Conservation (phyloP, 176 grass and related monocot genomes). For the Oryza officinalis region DNA sequence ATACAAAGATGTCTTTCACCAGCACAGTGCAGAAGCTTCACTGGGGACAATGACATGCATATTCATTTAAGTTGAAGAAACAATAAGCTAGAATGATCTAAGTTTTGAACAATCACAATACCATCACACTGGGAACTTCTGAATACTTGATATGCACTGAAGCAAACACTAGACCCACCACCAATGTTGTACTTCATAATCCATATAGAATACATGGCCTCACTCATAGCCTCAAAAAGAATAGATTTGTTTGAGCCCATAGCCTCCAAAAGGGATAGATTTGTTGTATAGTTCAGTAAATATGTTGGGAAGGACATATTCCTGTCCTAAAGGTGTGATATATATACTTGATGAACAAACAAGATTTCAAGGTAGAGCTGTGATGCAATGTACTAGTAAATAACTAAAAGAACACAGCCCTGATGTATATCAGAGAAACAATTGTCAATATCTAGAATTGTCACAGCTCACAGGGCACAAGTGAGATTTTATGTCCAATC, state of each 20-base stretch:
- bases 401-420: neutral
- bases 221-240: neutral
- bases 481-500: neutral
- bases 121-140: neutral
- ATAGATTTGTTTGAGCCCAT: neutral
- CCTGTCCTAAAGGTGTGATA: neutral
- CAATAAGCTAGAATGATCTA: neutral
- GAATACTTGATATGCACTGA: neutral
- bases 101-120: conserved; percentile 1
- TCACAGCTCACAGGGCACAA: neutral
- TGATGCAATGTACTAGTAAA: neutral
- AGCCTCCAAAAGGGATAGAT: neutral
- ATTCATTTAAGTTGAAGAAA: neutral
- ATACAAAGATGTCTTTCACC: neutral
- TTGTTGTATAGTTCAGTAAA: neutral
- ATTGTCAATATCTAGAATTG: neutral
- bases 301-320: neutral
- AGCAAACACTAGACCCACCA: neutral
- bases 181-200: neutral
- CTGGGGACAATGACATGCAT: neutral
- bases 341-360: conserved; percentile 8
- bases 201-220: neutral
- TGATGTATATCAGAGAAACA: neutral
- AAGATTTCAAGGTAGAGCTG: neutral
- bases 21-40: neutral